phyloP scores from a whole-genome alignment of 257 asterid species.

The Echites panduratus region DNA sequence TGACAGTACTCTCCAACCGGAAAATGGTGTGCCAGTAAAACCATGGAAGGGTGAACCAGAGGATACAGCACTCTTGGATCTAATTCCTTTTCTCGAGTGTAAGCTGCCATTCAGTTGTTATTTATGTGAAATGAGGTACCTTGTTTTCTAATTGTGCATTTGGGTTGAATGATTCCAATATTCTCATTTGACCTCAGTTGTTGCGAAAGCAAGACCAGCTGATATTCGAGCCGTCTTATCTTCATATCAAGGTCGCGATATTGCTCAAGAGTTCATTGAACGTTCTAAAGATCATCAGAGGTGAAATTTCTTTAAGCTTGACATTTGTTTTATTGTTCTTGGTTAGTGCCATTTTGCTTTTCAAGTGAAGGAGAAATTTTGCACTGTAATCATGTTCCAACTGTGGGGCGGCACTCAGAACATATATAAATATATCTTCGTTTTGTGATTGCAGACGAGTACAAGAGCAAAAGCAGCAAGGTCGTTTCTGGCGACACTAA shows the following conservation, averaged over 20 bases:
- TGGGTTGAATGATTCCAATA: conserved; percentile 11
- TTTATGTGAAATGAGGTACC: background rate
- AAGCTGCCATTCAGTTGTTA: conserved; percentile 24
- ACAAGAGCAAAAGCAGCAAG: conserved; percentile 64
- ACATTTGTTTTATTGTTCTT: background rate
- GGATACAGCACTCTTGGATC: conserved; percentile 82
- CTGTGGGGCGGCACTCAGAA: background rate
- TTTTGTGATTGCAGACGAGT: conserved; percentile 45
- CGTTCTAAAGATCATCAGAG: conserved; percentile 74
- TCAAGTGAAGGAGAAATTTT: background rate
- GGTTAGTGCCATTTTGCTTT: background rate
- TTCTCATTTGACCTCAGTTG: conserved; percentile 47
- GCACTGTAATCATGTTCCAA: background rate
- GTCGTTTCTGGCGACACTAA: conserved; percentile 52
- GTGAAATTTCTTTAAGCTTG: conserved; percentile 28
- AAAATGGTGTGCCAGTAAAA: conserved; percentile 60
- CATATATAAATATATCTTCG: background rate
- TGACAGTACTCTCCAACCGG: conserved; percentile 80
- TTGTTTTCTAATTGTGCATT: background rate
- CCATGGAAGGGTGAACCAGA: conserved; percentile 76
- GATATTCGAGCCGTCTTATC: conserved; percentile 80
- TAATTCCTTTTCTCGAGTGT: conserved; percentile 91
- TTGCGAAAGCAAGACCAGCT: conserved; percentile 64
- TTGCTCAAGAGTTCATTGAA: conserved; percentile 76
- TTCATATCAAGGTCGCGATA: conserved; percentile 78